Percentiles rank a stretch among this genome's conserved stretches.
Evolutionary conservation across 768 basidiomycete genomes (phyloP).

Genomic region (Macrolepiota fuliginosa): DNA sequence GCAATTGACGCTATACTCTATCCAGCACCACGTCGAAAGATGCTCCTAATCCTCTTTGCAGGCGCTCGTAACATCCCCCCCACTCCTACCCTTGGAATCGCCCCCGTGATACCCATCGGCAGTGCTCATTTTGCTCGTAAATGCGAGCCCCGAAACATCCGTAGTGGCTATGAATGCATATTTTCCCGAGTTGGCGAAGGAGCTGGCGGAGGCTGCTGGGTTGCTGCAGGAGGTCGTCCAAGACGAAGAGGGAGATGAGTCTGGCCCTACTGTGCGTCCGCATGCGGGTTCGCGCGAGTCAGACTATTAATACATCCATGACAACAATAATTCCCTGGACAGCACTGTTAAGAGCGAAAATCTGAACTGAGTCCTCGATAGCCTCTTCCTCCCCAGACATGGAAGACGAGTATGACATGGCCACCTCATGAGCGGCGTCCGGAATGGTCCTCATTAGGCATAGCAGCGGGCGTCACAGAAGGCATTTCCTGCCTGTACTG

Average conservation of each 20-base stretch:
- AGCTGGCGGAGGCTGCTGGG: slow-evolving; percentile 54
- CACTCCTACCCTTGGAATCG: too few relatives aligned
- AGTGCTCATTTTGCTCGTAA: slow-evolving; percentile 71
- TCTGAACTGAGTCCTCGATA: neutral
- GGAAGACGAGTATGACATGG: slow-evolving; percentile 44
- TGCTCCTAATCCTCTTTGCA: too few relatives aligned
- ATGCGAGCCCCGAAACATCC: slow-evolving; percentile 83
- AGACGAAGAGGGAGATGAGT: slow-evolving; percentile 16
- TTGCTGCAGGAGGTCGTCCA: slow-evolving; percentile 36
- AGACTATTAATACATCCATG: neutral
- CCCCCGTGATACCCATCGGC: slow-evolving; percentile 69
- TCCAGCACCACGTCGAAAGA: slow-evolving; percentile 67
- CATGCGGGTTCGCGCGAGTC: too few relatives aligned
- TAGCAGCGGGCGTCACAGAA: slow-evolving; percentile 81
- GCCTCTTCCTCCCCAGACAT: neutral
- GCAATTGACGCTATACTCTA: slow-evolving; percentile 5
- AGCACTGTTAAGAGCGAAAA: slow-evolving; percentile 21
- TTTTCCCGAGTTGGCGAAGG: slow-evolving; percentile 69
- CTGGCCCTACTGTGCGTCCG: slow-evolving; percentile 8
- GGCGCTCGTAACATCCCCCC: too few relatives aligned
- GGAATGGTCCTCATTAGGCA: slow-evolving; percentile 84
- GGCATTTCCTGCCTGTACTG: slow-evolving; percentile 77
- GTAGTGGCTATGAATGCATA: too few relatives aligned
- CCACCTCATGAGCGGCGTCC: slow-evolving; percentile 72
- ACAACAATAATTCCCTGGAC: slow-evolving; percentile 18